Evolutionary conservation across 2,329 filamentous ascomycete genomes (phyloP).

Genomic region (Penicillium corylophilum): DNA sequence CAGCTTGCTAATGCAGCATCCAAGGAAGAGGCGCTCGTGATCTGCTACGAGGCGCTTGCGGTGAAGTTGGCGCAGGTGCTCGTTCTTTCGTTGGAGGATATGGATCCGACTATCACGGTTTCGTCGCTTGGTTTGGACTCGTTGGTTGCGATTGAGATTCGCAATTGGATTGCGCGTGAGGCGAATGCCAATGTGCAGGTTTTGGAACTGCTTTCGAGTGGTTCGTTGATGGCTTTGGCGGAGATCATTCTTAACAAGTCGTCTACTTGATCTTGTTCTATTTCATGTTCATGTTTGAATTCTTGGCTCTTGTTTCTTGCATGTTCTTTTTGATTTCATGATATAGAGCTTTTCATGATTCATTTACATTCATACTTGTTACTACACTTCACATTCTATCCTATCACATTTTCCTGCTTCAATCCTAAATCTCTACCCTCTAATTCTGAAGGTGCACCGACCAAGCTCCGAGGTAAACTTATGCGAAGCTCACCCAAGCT

Average conservation of each 20-base stretch:
- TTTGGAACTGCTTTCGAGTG: conserved; percentile 29
- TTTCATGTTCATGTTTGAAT: neutral
- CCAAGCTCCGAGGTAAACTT: no score
- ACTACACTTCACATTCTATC: no score
- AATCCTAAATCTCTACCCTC: no score
- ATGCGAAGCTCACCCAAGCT: no score
- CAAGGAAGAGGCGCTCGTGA: conserved; percentile 47
- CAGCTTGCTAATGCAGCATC: conserved; percentile 46
- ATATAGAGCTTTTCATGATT: no score
- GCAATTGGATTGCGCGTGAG: conserved; percentile 28
- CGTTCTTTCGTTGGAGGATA: conserved; percentile 51
- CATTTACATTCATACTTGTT: no score
- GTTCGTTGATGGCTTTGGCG: conserved; percentile 24
- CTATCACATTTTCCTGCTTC: no score
- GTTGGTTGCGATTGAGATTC: conserved; percentile 25
- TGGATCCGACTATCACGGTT: conserved; percentile 39
- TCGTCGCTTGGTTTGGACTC: conserved; percentile 24
- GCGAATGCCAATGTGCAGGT: conserved; percentile 31
- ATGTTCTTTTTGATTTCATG: no score
- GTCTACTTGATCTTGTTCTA: conserved; percentile 8
- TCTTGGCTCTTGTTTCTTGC: neutral
- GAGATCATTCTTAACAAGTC: conserved; percentile 27
- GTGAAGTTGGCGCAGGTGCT: conserved; percentile 52
- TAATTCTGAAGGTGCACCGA: no score
- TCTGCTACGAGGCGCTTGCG: conserved; percentile 48